These are phyloP conservation scores for Solanum appendiculatum DNA, from an alignment of 257 asterid species.

Conservation along the genomic window DNA sequence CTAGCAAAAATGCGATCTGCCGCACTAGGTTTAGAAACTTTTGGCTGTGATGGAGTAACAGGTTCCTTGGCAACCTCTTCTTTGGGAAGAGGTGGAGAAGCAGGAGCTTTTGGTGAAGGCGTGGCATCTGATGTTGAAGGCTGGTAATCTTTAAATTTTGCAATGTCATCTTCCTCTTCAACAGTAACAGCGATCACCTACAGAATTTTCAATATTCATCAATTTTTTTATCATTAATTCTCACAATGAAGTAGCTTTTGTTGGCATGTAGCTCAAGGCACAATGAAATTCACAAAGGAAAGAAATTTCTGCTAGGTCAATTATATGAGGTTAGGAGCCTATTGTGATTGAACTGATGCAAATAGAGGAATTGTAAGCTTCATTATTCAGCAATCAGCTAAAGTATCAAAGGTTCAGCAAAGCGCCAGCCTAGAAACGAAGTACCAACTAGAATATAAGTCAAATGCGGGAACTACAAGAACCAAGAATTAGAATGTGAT, in stretches of 20 bases:
- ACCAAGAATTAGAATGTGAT: not conserved
- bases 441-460: not conserved
- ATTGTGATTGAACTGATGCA: not conserved
- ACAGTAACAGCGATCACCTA: slow-evolving; percentile 90
- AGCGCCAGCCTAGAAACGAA: not conserved
- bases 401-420: not conserved
- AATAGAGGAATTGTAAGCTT: not conserved
- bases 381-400: not conserved
- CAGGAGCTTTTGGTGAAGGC: slow-evolving; percentile 39
- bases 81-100: slow-evolving; percentile 63
- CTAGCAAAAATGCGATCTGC: slow-evolving; percentile 82
- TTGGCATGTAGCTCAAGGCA: not conserved
- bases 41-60: slow-evolving; percentile 49
- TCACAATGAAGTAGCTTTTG: not conserved
- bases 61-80: slow-evolving; percentile 51
- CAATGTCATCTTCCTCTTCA: slow-evolving; percentile 84
- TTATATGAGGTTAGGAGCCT: not conserved
- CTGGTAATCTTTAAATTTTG: slow-evolving; percentile 72
- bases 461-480: not conserved
- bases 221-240: not conserved
- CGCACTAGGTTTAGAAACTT: slow-evolving; percentile 46
- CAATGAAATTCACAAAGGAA: not conserved
- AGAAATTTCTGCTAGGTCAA: not conserved
- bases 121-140: slow-evolving; percentile 70
- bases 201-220: not conserved